A percentile compares a stretch with the other conserved stretches of the same genome.
These are phyloP conservation scores for Coemansia sp. DNA, from an alignment of 192 early-diverging fungal species.

Conservation along the genomic window DNA sequence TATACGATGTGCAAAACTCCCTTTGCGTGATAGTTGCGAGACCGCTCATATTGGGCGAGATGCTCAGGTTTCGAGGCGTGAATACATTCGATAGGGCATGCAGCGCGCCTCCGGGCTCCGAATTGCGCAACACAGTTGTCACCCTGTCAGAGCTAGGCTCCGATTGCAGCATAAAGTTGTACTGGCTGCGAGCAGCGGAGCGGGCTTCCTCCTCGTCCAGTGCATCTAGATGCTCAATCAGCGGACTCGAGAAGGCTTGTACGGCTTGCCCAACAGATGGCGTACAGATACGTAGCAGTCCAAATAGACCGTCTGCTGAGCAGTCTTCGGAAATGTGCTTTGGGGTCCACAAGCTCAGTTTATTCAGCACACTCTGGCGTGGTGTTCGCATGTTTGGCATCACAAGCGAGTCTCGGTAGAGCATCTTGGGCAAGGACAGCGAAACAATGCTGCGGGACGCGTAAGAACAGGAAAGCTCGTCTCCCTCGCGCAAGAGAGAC, in stretches of 20 bases:
- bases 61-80: conserved; percentile 31
- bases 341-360: conserved; percentile 40
- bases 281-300: conserved; percentile 42
- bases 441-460: conserved; percentile 63
- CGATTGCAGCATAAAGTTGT: conserved; percentile 15
- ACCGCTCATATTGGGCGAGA: conserved; percentile 36
- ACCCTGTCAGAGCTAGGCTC: conserved; percentile 1
- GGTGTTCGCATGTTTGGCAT: conserved; percentile 22
- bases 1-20: conserved; percentile 38
- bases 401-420: conserved; percentile 63
- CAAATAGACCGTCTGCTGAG: conserved; percentile 15
- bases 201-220: conserved; percentile 8
- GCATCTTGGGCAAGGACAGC: conserved; percentile 67
- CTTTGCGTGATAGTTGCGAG: conserved; percentile 29
- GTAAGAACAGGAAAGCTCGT: conserved; percentile 63
- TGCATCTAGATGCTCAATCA: conserved; percentile 25
- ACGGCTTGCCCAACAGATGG: conserved; percentile 28
- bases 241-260: conserved; percentile 23
- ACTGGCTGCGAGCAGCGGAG: conserved; percentile 15
- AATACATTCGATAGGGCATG: conserved; percentile 48
- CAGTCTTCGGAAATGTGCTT: conserved; percentile 15
- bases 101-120: conserved; percentile 34
- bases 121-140: neutral
- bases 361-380: conserved; percentile 22
- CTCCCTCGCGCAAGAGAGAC: conserved; percentile 64